A percentile compares a stretch with the other conserved stretches of the same genome.
Evolutionary conservation across 129 eudicot species (phyloP).

Genomic region (Pseudognaphalium luteoalbum): DNA sequence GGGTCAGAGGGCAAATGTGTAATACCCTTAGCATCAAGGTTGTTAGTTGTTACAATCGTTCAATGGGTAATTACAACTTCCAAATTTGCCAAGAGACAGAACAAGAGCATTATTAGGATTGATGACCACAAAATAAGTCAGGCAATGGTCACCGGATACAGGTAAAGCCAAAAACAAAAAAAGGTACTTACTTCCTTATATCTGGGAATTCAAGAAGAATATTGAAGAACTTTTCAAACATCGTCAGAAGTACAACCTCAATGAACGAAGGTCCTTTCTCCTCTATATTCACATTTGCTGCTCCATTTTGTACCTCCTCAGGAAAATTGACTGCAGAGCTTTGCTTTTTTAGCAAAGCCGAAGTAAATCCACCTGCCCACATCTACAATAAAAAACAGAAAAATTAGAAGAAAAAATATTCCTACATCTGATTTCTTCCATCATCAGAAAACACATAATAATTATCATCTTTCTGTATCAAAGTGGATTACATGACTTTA

Average conservation of each 20-base stretch:
- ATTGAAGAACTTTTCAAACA: conserved; percentile 71
- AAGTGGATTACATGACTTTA: neutral
- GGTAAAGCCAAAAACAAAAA: neutral
- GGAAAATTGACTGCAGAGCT: conserved; percentile 61
- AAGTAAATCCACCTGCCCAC: conserved; percentile 91
- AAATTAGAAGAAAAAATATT: neutral
- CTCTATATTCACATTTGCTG: conserved; percentile 22
- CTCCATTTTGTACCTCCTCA: conserved; percentile 32
- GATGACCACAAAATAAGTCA: no score
- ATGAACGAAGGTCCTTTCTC: conserved; percentile 46
- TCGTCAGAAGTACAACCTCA: conserved; percentile 50
- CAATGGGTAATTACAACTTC: neutral
- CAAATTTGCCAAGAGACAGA: neutral
- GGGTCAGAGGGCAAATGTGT: neutral
- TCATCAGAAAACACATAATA: neutral
- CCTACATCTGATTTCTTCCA: neutral
- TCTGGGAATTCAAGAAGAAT: conserved; percentile 62
- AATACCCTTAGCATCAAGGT: neutral
- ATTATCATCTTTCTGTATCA: neutral
- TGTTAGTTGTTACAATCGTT: neutral
- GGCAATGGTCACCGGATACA: no score
- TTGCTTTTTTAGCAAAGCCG: conserved; percentile 80
- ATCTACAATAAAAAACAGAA: conserved; percentile 43
- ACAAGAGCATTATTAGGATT: no score
- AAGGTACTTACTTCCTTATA: conserved; percentile 59